Conservation (phyloP, 306 rosid genomes). For the Abrus precatorius region DNA sequence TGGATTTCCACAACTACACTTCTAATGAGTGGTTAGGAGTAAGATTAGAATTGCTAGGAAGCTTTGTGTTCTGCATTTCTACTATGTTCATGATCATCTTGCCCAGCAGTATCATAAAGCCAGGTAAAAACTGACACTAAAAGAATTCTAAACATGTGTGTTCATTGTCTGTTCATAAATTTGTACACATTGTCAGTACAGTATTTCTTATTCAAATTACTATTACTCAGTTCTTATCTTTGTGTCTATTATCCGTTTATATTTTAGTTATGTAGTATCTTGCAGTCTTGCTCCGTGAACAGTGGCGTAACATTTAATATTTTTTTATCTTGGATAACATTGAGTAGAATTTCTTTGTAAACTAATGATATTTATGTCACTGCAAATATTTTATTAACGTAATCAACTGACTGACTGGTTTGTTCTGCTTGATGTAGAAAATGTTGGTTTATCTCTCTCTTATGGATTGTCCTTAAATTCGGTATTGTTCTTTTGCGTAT, state of each 20-base stretch:
- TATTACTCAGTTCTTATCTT: not conserved
- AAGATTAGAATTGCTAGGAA: constrained; percentile 78
- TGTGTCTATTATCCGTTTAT: not conserved
- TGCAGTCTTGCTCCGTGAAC: not conserved
- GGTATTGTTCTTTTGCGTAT: constrained; percentile 63
- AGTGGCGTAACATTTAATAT: not conserved
- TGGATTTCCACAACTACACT: constrained; percentile 83
- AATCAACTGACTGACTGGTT: constrained; percentile 13
- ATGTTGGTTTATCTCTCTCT: constrained; percentile 86
- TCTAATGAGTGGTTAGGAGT: constrained; percentile 83
- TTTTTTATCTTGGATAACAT: not conserved
- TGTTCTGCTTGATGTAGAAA: constrained; percentile 57
- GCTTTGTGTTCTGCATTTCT: constrained; percentile 68
- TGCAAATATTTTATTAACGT: not conserved
- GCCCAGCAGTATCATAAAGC: constrained; percentile 72
- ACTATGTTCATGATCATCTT: constrained; percentile 78
- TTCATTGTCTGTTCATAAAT: not conserved
- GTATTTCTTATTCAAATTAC: not conserved
- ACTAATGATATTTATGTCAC: not conserved
- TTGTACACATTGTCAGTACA: not conserved
- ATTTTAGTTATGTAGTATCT: not conserved
- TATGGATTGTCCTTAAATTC: constrained; percentile 76
- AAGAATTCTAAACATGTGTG: not conserved
- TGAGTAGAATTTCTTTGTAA: not conserved
- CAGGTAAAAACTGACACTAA: constrained; percentile 59